A percentile compares a stretch with the other conserved stretches of the same genome.
Evolutionary conservation across 2,329 filamentous ascomycete genomes (phyloP).

Genomic region (Paracorniculantispora psalliotae): DNA sequence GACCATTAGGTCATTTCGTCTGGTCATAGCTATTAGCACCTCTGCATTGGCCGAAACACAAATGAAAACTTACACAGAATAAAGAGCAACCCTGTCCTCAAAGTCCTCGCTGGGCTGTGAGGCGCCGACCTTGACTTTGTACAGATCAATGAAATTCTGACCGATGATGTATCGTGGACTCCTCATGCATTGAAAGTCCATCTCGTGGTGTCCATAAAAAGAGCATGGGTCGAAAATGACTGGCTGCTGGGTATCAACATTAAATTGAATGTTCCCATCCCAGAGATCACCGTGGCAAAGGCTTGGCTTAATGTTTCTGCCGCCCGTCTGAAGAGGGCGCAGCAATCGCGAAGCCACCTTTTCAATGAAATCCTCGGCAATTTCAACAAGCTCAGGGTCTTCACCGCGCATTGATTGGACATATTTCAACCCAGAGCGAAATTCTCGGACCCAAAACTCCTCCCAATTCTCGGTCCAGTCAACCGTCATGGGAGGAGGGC

Average conservation of each 20-base stretch:
- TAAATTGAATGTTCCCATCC: slow-evolving; percentile 29
- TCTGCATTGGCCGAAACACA: neutral
- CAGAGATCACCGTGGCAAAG: slow-evolving; percentile 39
- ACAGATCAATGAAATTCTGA: neutral
- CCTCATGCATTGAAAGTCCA: slow-evolving; percentile 12
- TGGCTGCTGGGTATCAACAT: slow-evolving; percentile 22
- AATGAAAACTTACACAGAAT: neutral
- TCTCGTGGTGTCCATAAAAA: slow-evolving; percentile 37
- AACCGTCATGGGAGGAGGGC: slow-evolving; percentile 15
- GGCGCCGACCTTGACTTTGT: neutral
- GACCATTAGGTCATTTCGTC: slow-evolving; percentile 7
- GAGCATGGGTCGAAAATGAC: slow-evolving; percentile 33
- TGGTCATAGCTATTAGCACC: neutral
- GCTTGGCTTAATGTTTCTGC: slow-evolving; percentile 33
- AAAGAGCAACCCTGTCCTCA: neutral
- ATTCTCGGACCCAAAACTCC: slow-evolving; percentile 19
- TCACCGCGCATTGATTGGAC: slow-evolving; percentile 22
- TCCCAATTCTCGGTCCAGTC: slow-evolving; percentile 20
- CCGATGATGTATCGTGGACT: slow-evolving; percentile 1
- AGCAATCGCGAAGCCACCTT: slow-evolving; percentile 41
- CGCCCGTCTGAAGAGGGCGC: slow-evolving; percentile 33
- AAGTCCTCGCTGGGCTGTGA: slow-evolving; percentile 6
- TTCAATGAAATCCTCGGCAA: slow-evolving; percentile 26
- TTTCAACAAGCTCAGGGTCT: slow-evolving; percentile 23
- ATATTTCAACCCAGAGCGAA: slow-evolving; percentile 23